A percentile compares a stretch with the other conserved stretches of the same genome.
Conservation (phyloP, 805 yeast genomes). For the Kazachstania kunashirensis region DNA sequence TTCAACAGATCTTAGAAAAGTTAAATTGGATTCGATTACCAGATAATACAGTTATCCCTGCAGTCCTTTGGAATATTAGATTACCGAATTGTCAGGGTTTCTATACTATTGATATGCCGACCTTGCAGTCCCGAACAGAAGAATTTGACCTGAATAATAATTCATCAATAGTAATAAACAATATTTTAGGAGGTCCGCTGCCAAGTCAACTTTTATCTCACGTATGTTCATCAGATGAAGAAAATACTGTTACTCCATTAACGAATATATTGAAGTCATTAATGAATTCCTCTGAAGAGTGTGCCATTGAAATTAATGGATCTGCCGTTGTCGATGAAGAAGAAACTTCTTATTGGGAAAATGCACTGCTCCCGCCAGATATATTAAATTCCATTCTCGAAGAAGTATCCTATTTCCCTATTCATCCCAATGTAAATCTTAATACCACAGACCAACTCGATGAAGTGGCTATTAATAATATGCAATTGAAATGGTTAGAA, state of each 20-base stretch:
- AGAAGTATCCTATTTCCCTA: slow-evolving; percentile 14
- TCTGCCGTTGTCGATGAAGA: slow-evolving; percentile 3
- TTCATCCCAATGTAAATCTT: slow-evolving; percentile 17
- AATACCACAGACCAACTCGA: slow-evolving; percentile 23
- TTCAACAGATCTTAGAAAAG: background rate
- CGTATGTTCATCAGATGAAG: slow-evolving; percentile 27
- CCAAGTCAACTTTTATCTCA: slow-evolving; percentile 19
- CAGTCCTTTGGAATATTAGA: slow-evolving; percentile 30
- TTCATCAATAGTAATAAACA: slow-evolving; percentile 2
- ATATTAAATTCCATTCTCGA: slow-evolving; percentile 11
- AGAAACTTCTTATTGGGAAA: background rate
- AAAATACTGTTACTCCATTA: slow-evolving; percentile 26
- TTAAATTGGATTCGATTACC: slow-evolving; percentile 15
- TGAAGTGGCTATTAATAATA: slow-evolving; percentile 32
- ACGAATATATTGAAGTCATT: slow-evolving; percentile 19
- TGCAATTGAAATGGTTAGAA: slow-evolving; percentile 29
- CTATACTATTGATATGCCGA: slow-evolving; percentile 26
- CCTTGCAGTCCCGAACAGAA: slow-evolving; percentile 10
- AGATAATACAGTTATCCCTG: slow-evolving; percentile 23
- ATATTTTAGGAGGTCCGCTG: slow-evolving; percentile 17
- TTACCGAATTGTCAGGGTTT: slow-evolving; percentile 31
- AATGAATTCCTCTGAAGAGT: slow-evolving; percentile 13
- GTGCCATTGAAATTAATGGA: slow-evolving; percentile 16
- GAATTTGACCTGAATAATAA: slow-evolving; percentile 5
- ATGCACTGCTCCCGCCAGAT: slow-evolving; percentile 12